Conservation (phyloP, 305 asterid genomes). For the Stenogyne calaminthoides region DNA sequence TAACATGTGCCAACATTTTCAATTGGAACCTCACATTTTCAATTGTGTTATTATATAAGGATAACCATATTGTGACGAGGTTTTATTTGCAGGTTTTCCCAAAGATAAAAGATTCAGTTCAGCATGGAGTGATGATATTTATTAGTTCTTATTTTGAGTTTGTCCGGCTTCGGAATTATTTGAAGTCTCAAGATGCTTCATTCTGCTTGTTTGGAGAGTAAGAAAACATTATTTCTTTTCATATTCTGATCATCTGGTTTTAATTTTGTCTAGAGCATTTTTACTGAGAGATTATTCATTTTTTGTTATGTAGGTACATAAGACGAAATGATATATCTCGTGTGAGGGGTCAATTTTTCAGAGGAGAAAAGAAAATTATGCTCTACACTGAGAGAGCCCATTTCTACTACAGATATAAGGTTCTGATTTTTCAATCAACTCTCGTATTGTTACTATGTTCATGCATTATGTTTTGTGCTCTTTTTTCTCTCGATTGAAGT, state of each 20-base stretch:
- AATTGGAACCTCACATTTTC: too few species aligned
- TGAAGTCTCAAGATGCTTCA: conserved; percentile 83
- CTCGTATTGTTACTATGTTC: not conserved
- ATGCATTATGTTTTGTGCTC: not conserved
- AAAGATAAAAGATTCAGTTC: conserved; percentile 78
- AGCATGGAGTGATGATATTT: conserved; percentile 88
- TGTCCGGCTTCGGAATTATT: conserved; percentile 76
- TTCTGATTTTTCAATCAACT: conserved; percentile 29
- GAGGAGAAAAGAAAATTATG: conserved; percentile 79
- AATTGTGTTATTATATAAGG: not conserved
- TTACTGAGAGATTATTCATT: conserved; percentile 3
- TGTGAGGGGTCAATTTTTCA: conserved; percentile 82
- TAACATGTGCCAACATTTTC: not conserved
- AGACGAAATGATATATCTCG: conserved; percentile 79
- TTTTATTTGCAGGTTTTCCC: conserved; percentile 74
- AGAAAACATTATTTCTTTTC: conserved; percentile 29
- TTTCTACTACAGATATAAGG: conserved; percentile 98
- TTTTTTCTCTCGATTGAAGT: not conserved
- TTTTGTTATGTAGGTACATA: conserved; percentile 58
- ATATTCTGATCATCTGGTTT: conserved; percentile 2
- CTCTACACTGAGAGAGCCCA: conserved; percentile 97
- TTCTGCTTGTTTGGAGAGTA: conserved; percentile 93
- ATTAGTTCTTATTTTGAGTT: conserved; percentile 86
- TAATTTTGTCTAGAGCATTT: not conserved
- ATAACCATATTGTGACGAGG: conserved; percentile 24